These are phyloP conservation scores for Brassica juncea DNA, from an alignment of 345 rosid genomes.

Conservation along the genomic window DNA sequence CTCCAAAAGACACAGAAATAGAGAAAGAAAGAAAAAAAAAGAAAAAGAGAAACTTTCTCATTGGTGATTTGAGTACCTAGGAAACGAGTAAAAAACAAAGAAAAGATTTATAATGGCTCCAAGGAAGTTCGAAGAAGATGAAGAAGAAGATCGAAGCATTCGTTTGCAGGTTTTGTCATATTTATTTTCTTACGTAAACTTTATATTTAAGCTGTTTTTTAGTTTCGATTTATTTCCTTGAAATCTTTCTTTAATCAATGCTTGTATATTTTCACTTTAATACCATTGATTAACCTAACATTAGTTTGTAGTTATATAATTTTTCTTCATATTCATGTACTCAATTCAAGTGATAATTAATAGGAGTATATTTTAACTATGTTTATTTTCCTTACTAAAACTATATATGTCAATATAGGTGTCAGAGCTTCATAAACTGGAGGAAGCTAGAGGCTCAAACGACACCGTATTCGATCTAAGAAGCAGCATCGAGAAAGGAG, in stretches of 20 bases:
- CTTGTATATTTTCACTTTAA: not conserved
- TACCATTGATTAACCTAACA: not conserved
- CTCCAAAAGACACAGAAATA: not conserved
- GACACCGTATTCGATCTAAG: conserved; percentile 61
- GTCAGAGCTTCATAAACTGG: conserved; percentile 48
- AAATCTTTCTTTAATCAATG: not conserved
- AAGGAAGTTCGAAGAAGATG: conserved; percentile 38
- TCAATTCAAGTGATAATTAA: not conserved
- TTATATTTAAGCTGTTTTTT: not conserved
- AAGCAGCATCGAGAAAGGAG: conserved; percentile 48
- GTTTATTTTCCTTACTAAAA: not conserved
- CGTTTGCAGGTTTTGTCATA: conserved; percentile 37
- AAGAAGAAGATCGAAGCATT: conserved; percentile 58
- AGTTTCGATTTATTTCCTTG: not conserved
- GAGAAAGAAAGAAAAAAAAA: not conserved
- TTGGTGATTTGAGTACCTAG: not conserved
- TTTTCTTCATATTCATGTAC: not conserved
- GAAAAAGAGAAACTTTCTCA: not conserved
- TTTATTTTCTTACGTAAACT: not conserved
- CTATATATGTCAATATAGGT: conserved; percentile 17
- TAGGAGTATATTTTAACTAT: not conserved
- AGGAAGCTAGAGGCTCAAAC: conserved; percentile 53
- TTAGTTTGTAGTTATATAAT: not conserved
- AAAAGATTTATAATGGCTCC: conserved; percentile 41
- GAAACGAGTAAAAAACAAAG: not conserved